phyloP scores from a whole-genome alignment of 202 grass and related monocot species.

The Thinopyrum obtusiflorum region DNA sequence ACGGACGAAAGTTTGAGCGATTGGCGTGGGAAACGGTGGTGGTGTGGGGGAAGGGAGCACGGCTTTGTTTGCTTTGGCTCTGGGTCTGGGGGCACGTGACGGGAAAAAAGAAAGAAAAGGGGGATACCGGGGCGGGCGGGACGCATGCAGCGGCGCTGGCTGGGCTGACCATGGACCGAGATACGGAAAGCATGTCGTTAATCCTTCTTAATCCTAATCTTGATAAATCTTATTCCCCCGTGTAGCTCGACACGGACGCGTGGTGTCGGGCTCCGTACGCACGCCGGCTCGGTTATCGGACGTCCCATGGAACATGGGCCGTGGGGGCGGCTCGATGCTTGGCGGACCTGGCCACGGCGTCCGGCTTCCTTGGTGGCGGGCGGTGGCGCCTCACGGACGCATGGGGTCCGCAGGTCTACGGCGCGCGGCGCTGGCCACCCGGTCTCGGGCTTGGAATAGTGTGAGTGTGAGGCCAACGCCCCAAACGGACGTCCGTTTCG shows the following conservation, averaged over 20 bases:
- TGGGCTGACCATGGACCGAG: background rate
- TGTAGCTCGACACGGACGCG: background rate
- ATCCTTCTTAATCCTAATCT: background rate
- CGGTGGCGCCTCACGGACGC: too few relatives aligned
- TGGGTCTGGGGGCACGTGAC: background rate
- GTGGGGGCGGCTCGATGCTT: too few relatives aligned
- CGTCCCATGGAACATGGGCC: too few relatives aligned
- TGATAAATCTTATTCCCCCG: background rate
- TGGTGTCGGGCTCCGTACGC: background rate
- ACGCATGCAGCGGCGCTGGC: background rate
- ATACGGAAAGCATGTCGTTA: constrained; percentile 12
- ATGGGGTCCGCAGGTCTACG: too few relatives aligned
- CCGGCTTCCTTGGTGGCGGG: too few relatives aligned
- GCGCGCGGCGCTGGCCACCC: too few relatives aligned
- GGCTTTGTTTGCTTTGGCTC: background rate
- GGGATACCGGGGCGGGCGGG: background rate
- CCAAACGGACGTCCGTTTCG: too few relatives aligned
- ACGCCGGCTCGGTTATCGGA: background rate
- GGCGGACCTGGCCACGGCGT: too few relatives aligned
- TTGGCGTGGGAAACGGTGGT: constrained; percentile 3
- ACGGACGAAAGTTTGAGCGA: background rate
- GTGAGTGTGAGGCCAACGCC: too few relatives aligned
- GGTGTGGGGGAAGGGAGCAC: background rate
- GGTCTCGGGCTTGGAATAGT: too few relatives aligned
- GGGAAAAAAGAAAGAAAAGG: background rate